Conservation (phyloP, 768 basidiomycete species). For the Paxillus involutus region DNA sequence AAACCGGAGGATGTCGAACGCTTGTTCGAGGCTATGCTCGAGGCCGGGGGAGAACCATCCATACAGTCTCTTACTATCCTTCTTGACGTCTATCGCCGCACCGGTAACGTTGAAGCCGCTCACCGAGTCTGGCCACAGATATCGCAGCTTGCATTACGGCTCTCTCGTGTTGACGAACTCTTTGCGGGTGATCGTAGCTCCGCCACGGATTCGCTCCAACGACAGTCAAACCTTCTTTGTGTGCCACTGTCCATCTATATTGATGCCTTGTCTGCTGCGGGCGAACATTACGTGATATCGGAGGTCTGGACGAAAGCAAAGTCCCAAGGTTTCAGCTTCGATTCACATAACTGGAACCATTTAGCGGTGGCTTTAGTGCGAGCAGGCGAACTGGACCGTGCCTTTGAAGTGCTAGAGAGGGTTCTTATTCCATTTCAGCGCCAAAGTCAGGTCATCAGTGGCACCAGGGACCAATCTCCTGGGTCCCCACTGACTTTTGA, state of each 20-base stretch:
- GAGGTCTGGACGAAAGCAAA: constrained; percentile 66
- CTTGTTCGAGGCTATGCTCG: constrained; percentile 52
- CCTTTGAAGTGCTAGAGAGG: constrained; percentile 78
- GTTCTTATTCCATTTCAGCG: constrained; percentile 65
- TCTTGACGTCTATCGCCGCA: constrained; percentile 70
- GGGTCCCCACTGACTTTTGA: constrained; percentile 43
- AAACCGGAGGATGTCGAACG: constrained; percentile 55
- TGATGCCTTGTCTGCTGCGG: constrained; percentile 65
- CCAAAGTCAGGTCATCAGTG: constrained; percentile 22
- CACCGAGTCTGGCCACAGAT: constrained; percentile 69
- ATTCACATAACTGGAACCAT: constrained; percentile 92
- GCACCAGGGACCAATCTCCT: constrained; percentile 31
- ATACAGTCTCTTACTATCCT: constrained; percentile 62
- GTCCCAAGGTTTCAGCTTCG: constrained; percentile 68
- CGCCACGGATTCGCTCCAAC: constrained; percentile 16
- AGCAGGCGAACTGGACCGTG: constrained; percentile 79
- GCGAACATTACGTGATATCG: constrained; percentile 60
- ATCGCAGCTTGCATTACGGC: constrained; percentile 52
- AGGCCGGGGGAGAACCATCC: constrained; percentile 55
- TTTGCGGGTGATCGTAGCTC: constrained; percentile 24
- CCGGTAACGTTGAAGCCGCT: constrained; percentile 53
- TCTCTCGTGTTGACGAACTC: constrained; percentile 34
- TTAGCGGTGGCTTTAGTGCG: constrained; percentile 73
- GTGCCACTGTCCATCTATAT: constrained; percentile 82
- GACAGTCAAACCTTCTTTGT: constrained; percentile 60